Percentiles rank a stretch among this genome's conserved stretches.
Evolutionary conservation across 257 asterid species (phyloP).

Genomic region (Euphrasia confusa): DNA sequence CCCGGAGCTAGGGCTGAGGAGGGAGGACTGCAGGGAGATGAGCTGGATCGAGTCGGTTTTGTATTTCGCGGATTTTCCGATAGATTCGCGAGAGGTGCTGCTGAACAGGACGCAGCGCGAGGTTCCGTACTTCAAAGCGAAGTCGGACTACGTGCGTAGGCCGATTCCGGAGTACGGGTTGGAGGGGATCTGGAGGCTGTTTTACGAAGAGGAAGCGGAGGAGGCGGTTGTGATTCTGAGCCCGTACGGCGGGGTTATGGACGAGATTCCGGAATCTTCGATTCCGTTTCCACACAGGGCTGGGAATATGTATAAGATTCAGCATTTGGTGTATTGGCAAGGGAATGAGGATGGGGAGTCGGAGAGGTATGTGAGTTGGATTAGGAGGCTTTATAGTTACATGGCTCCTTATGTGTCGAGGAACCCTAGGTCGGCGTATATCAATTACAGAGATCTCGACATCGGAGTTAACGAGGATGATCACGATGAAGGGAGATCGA

Average conservation of each 20-base stretch:
- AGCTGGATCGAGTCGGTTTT: conserved; percentile 1
- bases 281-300: conserved; percentile 38
- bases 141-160: conserved; percentile 32
- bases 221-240: conserved; percentile 9
- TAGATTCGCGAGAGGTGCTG: conserved; percentile 23
- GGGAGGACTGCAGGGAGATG: not conserved
- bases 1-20: conserved; percentile 19
- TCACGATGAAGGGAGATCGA: conserved; percentile 17
- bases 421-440: conserved; percentile 29
- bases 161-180: conserved; percentile 30
- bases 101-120: conserved; percentile 20
- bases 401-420: conserved; percentile 36
- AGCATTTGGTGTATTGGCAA: conserved; percentile 27
- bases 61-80: conserved; percentile 13
- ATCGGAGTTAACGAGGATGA: conserved; percentile 22
- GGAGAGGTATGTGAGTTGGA: conserved; percentile 24
- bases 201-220: conserved; percentile 23
- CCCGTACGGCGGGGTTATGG: conserved; percentile 40
- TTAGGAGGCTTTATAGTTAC: conserved; percentile 24
- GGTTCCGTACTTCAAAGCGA: conserved; percentile 24
- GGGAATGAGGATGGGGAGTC: conserved; percentile 19
- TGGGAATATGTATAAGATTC: conserved; percentile 26
- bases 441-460: conserved; percentile 41
- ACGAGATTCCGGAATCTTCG: conserved; percentile 27
- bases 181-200: conserved; percentile 25